Evolutionary conservation across 495 filamentous ascomycete species (phyloP), one percentile per base, ranked within the genome.

Genomic region (Lophiotrema nucula): DNA sequence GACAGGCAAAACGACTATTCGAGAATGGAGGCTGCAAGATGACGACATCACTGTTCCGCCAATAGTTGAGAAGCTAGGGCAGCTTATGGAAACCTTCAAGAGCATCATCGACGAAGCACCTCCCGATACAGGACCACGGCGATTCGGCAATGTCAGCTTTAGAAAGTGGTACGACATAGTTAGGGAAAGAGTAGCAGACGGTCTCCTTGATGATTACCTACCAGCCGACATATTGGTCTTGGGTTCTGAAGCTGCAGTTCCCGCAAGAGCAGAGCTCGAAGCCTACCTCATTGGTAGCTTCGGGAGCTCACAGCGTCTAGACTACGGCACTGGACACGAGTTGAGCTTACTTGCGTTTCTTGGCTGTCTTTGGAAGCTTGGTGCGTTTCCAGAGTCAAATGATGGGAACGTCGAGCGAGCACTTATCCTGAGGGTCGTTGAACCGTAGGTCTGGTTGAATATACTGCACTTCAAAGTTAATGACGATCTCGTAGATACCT

Each of bases 301-400:
- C 77, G 93, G 93, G 1, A 96, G 91, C 65, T 67, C 88, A 1
- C 89, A 96, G 65, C 79, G 93, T 28, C 76, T 98, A 39, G 93
- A 98, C 71, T 98, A 96, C 69, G 93, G 93, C 0, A 97, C 95
- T 5, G 93, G 93, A 1, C 93, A 98, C 72, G 93, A 98, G 70
- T 72, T 98, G 46, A 93, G 88, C 72, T 97, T 97, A 64, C 72
- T 97, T 13, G 92, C 92, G 16, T 99, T 97, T 64, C 69, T 98
- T 18, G 91, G 83, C 16, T 84, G 86, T 37, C 76, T 97, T 3
- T 99, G 92, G 92, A 95, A 95, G 67, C 77, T 97, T 2, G 85
- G 86, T 37, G 85, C 78, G 22, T 97, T 99, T 65, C 70, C 77
- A 11, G 53, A 71, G 1, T 71, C 70, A 19, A 66, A 67, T 8